Conservation (phyloP, 768 basidiomycete species). For the Serendipita sp. region DNA sequence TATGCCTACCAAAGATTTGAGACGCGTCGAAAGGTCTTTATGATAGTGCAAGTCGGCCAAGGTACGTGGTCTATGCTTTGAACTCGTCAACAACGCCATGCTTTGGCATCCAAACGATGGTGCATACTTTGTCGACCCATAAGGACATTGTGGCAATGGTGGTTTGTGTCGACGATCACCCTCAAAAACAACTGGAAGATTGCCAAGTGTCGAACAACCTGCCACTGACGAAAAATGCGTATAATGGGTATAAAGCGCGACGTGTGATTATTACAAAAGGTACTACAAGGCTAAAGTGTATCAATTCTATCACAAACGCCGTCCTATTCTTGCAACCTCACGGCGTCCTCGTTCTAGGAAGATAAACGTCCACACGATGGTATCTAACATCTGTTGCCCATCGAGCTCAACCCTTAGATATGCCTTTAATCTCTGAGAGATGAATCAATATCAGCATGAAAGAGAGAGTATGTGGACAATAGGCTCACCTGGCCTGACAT, state of each 20-base stretch:
- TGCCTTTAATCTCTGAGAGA: not conserved
- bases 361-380: not conserved
- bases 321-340: not conserved
- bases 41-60: slow-evolving; percentile 87
- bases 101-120: not conserved
- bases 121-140: slow-evolving; percentile 36
- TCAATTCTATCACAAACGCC: not conserved
- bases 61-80: slow-evolving; percentile 67
- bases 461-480: not conserved
- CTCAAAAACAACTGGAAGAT: not conserved
- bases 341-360: not conserved
- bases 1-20: slow-evolving; percentile 51
- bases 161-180: not conserved
- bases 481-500: not conserved
- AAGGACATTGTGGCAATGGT: slow-evolving; percentile 30
- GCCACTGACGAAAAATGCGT: no score
- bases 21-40: slow-evolving; percentile 53
- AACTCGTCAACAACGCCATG: not conserved
- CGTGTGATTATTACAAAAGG: no score
- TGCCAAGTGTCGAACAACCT: not conserved
- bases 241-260: no score
- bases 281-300: no score
- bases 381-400: not conserved
- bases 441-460: not conserved
- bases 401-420: not conserved